A percentile compares a stretch with the other conserved stretches of the same genome.
phyloP scores from a whole-genome alignment of 2,329 filamentous ascomycete species.

The Corinectria fuckeliana region DNA sequence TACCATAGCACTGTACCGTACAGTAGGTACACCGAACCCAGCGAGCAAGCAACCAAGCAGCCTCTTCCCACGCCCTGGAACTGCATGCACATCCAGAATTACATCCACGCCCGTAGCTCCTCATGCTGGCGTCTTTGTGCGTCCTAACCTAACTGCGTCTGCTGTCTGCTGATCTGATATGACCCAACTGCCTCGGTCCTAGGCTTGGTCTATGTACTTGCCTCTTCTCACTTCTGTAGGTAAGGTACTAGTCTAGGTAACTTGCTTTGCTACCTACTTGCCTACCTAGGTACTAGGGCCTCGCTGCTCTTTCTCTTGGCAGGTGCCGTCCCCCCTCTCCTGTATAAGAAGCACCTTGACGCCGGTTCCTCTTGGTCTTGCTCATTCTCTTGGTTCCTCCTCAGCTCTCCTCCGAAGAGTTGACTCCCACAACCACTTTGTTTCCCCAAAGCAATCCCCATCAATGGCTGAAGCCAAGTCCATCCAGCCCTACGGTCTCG shows the following conservation, averaged over 20 bases:
- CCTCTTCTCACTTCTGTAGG: background rate
- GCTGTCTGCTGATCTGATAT: constrained; percentile 33
- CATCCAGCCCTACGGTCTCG: constrained; percentile 69
- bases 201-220: constrained; percentile 27
- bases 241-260: too few relatives aligned
- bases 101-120: constrained; percentile 30
- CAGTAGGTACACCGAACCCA: constrained; percentile 28
- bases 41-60: constrained; percentile 18
- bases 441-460: constrained; percentile 15
- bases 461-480: constrained; percentile 55
- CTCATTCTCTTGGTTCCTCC: constrained; percentile 23
- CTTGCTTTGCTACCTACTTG: too few relatives aligned
- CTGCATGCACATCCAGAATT: constrained; percentile 21
- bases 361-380: constrained; percentile 3
- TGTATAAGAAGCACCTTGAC: constrained; percentile 35
- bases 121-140: constrained; percentile 14
- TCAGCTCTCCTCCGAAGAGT: constrained; percentile 35
- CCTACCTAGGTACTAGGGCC: too few relatives aligned
- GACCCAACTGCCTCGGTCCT: constrained; percentile 24
- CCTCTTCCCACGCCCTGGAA: constrained; percentile 10
- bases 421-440: constrained; percentile 20
- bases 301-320: constrained; percentile 22
- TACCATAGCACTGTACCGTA: too few relatives aligned
- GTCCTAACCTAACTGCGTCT: constrained; percentile 12
- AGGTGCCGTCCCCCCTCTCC: constrained; percentile 9